A percentile compares a stretch with the other conserved stretches of the same genome.
Conservation (phyloP, 2,329 filamentous ascomycete genomes). For the Ophiostoma australiae region DNA sequence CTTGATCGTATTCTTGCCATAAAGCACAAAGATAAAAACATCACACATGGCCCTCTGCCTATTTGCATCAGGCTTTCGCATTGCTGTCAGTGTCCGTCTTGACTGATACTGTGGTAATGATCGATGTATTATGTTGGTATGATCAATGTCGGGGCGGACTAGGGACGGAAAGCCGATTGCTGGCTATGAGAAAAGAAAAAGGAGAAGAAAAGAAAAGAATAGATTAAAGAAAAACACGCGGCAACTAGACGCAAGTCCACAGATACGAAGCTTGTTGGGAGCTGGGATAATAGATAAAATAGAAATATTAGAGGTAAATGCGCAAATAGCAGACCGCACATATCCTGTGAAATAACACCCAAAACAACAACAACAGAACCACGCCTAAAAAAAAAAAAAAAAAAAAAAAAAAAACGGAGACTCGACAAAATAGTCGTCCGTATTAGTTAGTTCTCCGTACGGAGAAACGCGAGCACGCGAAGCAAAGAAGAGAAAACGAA, state of each 20-base stretch:
- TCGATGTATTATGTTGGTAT: not conserved
- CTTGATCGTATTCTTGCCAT: not conserved
- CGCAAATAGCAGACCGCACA: not conserved
- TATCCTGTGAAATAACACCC: not conserved
- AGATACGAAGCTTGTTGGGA: not conserved
- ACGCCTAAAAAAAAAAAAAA: not conserved
- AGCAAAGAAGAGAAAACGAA: not conserved
- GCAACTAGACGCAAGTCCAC: not conserved
- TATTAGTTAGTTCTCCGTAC: conserved; percentile 7
- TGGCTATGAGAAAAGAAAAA: not conserved
- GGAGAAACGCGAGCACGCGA: conserved; percentile 1
- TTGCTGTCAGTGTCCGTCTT: not conserved
- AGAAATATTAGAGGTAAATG: too few species aligned
- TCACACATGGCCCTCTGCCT: not conserved
- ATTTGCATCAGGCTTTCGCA: not conserved
- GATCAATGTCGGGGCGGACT: not conserved
- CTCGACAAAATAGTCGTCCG: not conserved
- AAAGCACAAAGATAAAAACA: not conserved
- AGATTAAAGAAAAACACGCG: not conserved
- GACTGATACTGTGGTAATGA: not conserved
- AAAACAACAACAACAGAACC: not conserved
- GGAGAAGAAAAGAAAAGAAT: not conserved
- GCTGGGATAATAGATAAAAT: not conserved
- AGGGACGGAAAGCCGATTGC: not conserved
- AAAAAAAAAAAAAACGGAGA: not conserved